phyloP scores from a whole-genome alignment of 2,329 filamentous ascomycete genomes.

The Venturia pyrina region DNA sequence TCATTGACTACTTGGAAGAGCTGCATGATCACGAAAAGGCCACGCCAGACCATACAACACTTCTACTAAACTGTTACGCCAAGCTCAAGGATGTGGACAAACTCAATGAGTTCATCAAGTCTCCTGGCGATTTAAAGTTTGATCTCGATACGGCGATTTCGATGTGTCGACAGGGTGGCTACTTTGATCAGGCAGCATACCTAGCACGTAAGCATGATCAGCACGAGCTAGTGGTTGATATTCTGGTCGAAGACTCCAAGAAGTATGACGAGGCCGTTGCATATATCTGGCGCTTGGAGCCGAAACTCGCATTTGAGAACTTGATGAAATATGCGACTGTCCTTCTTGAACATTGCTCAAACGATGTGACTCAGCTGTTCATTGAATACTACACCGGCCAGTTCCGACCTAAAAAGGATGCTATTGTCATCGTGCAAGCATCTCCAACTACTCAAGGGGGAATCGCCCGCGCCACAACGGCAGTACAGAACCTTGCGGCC shows the following conservation, averaged over 20 bases:
- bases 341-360: constrained; percentile 74
- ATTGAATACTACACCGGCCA: constrained; percentile 89
- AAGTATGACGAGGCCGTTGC: constrained; percentile 79
- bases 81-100: constrained; percentile 97
- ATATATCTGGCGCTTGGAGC: constrained; percentile 82
- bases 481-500: constrained; percentile 76
- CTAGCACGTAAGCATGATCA: constrained; percentile 90
- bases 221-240: constrained; percentile 87
- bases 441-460: constrained; percentile 25
- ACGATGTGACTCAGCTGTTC: constrained; percentile 75
- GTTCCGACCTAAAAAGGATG: constrained; percentile 64
- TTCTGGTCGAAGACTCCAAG: constrained; percentile 90
- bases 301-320: constrained; percentile 70
- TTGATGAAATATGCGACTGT: constrained; percentile 94
- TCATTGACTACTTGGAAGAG: constrained; percentile 95
- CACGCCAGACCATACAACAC: constrained; percentile 87
- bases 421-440: constrained; percentile 39
- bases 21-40: constrained; percentile 89
- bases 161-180: constrained; percentile 95
- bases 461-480: constrained; percentile 50
- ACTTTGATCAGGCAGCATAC: constrained; percentile 93
- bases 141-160: constrained; percentile 93
- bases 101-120: constrained; percentile 92
- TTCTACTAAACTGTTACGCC: constrained; percentile 93
- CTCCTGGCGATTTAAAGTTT: constrained; percentile 87